Conservation (phyloP, 2,329 filamentous ascomycete genomes). For the Exophiala xenobiotica region DNA sequence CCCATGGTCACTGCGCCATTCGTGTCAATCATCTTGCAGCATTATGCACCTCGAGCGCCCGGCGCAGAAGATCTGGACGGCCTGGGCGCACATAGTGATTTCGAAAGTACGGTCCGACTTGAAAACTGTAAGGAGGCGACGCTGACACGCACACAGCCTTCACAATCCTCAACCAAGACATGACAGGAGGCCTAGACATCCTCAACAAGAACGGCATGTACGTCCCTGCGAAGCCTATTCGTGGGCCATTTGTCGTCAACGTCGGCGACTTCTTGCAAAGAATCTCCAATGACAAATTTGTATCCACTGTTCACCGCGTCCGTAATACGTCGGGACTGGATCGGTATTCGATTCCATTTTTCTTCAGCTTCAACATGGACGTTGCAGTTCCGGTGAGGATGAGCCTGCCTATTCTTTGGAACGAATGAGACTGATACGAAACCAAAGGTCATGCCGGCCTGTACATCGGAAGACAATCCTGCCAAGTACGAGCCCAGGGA, state of each 20-base stretch:
- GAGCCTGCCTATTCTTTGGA: not conserved
- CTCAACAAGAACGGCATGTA: constrained; percentile 43
- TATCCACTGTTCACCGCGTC: constrained; percentile 56
- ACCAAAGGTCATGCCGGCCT: constrained; percentile 47
- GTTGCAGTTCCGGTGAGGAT: constrained; percentile 6
- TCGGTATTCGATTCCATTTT: constrained; percentile 24
- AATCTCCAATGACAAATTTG: constrained; percentile 49
- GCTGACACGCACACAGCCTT: constrained; percentile 39
- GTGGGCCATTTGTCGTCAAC: constrained; percentile 49
- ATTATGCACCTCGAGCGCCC: constrained; percentile 31
- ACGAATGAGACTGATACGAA: constrained; percentile 47
- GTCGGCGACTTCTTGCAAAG: constrained; percentile 51
- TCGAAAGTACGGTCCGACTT: constrained; percentile 49
- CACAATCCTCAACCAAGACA: constrained; percentile 56
- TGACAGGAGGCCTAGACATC: constrained; percentile 53
- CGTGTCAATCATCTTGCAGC: constrained; percentile 31
- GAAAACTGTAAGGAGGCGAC: too few relatives aligned
- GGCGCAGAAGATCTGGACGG: constrained; percentile 32
- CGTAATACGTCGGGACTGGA: constrained; percentile 39
- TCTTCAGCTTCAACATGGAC: constrained; percentile 25
- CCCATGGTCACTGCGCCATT: constrained; percentile 38
- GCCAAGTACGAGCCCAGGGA: constrained; percentile 51
- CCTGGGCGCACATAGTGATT: constrained; percentile 53
- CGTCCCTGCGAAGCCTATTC: constrained; percentile 41
- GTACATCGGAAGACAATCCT: constrained; percentile 41